Evolutionary conservation across 257 asterid species (phyloP).

Genomic region (Datura wrightii): DNA sequence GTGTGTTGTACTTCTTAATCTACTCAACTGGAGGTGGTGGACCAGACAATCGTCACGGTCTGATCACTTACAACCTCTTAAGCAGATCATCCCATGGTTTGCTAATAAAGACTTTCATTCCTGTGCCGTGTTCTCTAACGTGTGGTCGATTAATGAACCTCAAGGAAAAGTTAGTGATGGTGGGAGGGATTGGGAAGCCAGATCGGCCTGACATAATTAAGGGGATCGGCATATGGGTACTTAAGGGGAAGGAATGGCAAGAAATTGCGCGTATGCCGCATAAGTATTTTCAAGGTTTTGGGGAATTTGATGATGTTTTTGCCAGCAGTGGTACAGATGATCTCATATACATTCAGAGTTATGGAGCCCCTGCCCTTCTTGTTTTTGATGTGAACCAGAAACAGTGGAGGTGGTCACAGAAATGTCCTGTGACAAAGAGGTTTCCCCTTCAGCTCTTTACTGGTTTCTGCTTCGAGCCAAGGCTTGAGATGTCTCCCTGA

Average conservation of each 20-base stretch:
- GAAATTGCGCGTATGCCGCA: constrained; percentile 90
- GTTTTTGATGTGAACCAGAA: constrained; percentile 64
- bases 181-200: constrained; percentile 87
- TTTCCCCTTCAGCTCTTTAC: constrained; percentile 95
- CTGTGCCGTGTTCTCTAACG: constrained; percentile 83
- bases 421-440: constrained; percentile 83
- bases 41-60: constrained; percentile 71
- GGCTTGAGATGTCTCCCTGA: constrained; percentile 76
- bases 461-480: constrained; percentile 94
- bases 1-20: constrained; percentile 73
- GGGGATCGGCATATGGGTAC: constrained; percentile 88
- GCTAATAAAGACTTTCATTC: constrained; percentile 68
- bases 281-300: constrained; percentile 86
- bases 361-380: constrained; percentile 85
- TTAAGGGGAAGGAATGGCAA: constrained; percentile 77
- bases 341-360: constrained; percentile 86
- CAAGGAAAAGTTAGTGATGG: constrained; percentile 80
- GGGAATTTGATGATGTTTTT: constrained; percentile 93
- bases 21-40: constrained; percentile 74
- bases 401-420: constrained; percentile 93
- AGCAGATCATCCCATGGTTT: constrained; percentile 49
- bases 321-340: constrained; percentile 91
- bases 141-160: constrained; percentile 93
- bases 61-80: constrained; percentile 59
- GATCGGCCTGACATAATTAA: constrained; percentile 85